Percentiles rank a stretch among this genome's conserved stretches.
Evolutionary conservation across 2,329 filamentous ascomycete genomes (phyloP).

Genomic region (Penicillium sp.): DNA sequence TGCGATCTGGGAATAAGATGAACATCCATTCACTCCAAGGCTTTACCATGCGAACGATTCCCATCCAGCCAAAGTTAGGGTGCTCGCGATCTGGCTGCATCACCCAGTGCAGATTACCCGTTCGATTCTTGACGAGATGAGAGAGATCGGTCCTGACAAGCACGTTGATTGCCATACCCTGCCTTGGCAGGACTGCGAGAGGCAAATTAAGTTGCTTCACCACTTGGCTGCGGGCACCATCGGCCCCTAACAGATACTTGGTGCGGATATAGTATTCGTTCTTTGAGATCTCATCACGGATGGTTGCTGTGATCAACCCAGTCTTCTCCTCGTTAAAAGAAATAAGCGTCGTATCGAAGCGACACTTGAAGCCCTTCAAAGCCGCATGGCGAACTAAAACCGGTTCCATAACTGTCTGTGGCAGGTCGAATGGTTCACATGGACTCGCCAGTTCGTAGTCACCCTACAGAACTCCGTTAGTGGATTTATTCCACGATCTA

Average conservation of each 20-base stretch:
- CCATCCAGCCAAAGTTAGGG: slow-evolving; percentile 45
- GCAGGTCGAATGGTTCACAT: slow-evolving; percentile 38
- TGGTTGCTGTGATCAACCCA: slow-evolving; percentile 21
- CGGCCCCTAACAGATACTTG: slow-evolving; percentile 20
- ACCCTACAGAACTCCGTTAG: slow-evolving; percentile 23
- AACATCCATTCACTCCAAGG: slow-evolving; percentile 57
- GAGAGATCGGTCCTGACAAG: slow-evolving; percentile 44
- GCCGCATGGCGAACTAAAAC: slow-evolving; percentile 39
- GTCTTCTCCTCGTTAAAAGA: slow-evolving; percentile 22
- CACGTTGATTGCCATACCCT: slow-evolving; percentile 45
- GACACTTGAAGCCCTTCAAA: slow-evolving; percentile 35
- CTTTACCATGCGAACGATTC: slow-evolving; percentile 52
- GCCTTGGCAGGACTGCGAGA: slow-evolving; percentile 38
- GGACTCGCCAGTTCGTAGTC: slow-evolving; percentile 39
- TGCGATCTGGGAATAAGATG: slow-evolving; percentile 42
- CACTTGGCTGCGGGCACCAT: slow-evolving; percentile 2
- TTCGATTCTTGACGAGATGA: slow-evolving; percentile 32
- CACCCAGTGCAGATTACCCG: slow-evolving; percentile 55
- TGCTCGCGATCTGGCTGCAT: slow-evolving; percentile 48
- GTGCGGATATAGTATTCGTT: slow-evolving; percentile 42
- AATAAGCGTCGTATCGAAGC: slow-evolving; percentile 39
- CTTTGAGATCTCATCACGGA: slow-evolving; percentile 34
- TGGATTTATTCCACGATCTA: neutral
- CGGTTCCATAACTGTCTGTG: slow-evolving; percentile 45
- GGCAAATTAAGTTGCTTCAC: slow-evolving; percentile 42